Conservation (phyloP, 202 grass and related monocot genomes). For the Dendrocalamus latiflorus region DNA sequence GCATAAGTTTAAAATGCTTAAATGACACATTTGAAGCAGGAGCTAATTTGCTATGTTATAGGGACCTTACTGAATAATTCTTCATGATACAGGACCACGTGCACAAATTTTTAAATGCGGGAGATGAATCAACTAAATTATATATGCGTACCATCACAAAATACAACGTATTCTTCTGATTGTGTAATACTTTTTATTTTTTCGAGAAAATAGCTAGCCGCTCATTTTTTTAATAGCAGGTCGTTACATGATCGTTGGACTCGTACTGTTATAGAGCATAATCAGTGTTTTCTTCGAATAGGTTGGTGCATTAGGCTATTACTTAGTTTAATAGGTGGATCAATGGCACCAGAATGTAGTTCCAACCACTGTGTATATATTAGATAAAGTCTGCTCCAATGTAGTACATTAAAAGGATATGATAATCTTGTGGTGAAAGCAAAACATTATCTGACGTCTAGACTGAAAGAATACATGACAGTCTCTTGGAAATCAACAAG, state of each 20-base stretch:
- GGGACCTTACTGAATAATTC: not conserved
- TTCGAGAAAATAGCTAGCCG: not conserved
- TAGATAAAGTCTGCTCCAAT: constrained; percentile 6
- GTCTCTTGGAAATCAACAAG: not conserved
- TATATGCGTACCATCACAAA: not conserved
- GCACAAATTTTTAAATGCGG: not conserved
- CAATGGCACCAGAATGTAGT: constrained; percentile 27
- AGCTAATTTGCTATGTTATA: not conserved
- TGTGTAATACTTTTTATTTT: not conserved
- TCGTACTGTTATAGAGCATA: not conserved
- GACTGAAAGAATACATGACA: not conserved
- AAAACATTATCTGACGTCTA: constrained; percentile 17
- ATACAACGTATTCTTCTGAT: not conserved
- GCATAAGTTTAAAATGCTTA: not conserved
- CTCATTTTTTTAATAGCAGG: not conserved
- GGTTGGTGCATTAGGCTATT: constrained; percentile 2
- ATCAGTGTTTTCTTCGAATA: not conserved
- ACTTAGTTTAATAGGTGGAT: not conserved
- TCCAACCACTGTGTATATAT: constrained; percentile 33
- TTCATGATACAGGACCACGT: not conserved
- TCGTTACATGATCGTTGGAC: not conserved
- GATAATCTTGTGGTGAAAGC: constrained; percentile 19
- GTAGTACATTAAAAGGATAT: constrained; percentile 21
- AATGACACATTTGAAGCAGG: not conserved
- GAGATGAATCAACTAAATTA: not conserved